Conservation (phyloP, 345 rosid species). For the Eucalyptus coolabah region DNA sequence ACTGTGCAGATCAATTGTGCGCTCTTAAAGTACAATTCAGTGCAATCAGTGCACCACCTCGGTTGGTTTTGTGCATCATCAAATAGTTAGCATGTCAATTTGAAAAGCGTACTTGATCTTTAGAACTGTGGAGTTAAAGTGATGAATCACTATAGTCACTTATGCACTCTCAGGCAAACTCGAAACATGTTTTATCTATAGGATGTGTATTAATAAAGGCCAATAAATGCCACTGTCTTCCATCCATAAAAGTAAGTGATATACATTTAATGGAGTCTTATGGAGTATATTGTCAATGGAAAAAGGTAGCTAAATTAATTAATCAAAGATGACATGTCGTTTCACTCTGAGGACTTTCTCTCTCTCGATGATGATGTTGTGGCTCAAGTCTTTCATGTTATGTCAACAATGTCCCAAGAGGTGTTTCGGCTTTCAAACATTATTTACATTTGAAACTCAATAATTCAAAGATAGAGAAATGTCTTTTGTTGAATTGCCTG, state of each 20-base stretch:
- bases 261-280: not conserved
- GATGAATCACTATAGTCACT: not conserved
- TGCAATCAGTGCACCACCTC: not conserved
- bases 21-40: not conserved
- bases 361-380: not conserved
- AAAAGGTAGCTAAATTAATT: not conserved
- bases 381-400: not conserved
- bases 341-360: not conserved
- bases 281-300: not conserved
- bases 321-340: not conserved
- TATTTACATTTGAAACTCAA: not conserved
- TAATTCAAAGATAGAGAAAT: not conserved
- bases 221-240: not conserved
- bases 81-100: not conserved
- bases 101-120: not conserved
- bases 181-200: not conserved
- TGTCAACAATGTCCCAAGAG: not conserved
- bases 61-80: not conserved
- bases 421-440: not conserved
- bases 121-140: not conserved
- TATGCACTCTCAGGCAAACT: not conserved
- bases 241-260: not conserved
- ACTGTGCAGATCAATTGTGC: not conserved
- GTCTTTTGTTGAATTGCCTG: not conserved
- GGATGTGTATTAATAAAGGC: not conserved